Base-by-base conservation (phyloP, 257 asterid genomes). In the Ilex asprella region DNA sequence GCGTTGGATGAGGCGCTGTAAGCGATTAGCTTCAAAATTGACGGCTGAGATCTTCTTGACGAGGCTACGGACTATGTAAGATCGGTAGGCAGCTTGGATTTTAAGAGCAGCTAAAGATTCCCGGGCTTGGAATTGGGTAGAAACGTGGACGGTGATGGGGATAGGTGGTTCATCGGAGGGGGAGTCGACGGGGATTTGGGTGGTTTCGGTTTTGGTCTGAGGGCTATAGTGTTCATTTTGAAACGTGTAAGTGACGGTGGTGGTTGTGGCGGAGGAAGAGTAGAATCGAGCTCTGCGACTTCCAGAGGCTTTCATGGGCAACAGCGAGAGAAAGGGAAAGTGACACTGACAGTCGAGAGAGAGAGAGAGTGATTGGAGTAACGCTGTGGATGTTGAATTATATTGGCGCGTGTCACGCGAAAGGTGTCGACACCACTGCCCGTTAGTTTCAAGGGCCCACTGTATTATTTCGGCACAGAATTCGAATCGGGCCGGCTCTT, bases 71-170 rank as follows among this genome's bases (percentile, higher is more conserved):
- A 88, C 83, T 21, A 62, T 31, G 73, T 80, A 78, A 61, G 96
- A 80, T 70, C 96, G 70, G 72, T 81, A 88, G 59, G 83, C 83
- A 2, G 98, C 73, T 67, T 88, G 96, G 67, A 91, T 86, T 81
- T 59, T 84, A 35, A 75, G 71, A 50, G 86, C 94, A 9, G 94
- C 92, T 4, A 69, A 52, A 13, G 72, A 59, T 60, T 74, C 76
- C 10, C 55, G 66, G 39, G 72, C 56, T 68, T 39, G 67, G 49
- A 61, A 35, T 31, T 11, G 69, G 2, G 61, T 54, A 8, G 68
- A 52, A 6, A 78, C 68, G 43, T 35, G 41, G 41, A 67, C 58
- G 31, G 75, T 16, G 52, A 65, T 50, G 5, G 76, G 29, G 10
- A 75, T 35, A 2, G 69, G 80, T 9, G 21, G 69, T 10, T 58